Conservation (phyloP, 345 rosid species). For the Brassica carinata region DNA sequence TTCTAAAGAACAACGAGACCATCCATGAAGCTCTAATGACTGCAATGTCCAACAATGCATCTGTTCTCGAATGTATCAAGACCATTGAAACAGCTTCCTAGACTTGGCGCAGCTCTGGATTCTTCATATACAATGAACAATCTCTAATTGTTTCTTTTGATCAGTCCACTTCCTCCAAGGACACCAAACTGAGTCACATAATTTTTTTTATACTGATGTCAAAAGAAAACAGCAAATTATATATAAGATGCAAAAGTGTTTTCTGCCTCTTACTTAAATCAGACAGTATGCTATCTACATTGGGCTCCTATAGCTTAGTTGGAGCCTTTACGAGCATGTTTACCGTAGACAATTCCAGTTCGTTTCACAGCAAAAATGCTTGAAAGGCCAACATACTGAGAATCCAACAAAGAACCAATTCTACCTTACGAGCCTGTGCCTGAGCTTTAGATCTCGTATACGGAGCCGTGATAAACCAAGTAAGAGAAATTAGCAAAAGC, state of each 20-base stretch:
- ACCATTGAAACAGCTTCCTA: slow-evolving; percentile 70
- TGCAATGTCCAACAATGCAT: slow-evolving; percentile 76
- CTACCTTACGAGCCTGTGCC: too few species aligned
- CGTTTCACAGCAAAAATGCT: too few species aligned
- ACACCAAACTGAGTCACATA: neutral
- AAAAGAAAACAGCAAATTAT: neutral
- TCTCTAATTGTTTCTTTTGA: neutral
- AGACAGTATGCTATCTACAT: too few species aligned
- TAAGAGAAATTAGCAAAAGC: too few species aligned
- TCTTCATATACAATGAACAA: slow-evolving; percentile 11
- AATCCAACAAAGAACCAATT: too few species aligned
- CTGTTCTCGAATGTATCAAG: slow-evolving; percentile 78
- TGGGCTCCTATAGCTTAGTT: too few species aligned
- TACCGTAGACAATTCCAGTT: too few species aligned
- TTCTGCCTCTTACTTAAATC: too few species aligned
- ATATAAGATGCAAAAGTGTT: slow-evolving; percentile 19
- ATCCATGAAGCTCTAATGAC: slow-evolving; percentile 73
- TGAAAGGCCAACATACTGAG: too few species aligned
- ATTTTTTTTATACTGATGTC: neutral
- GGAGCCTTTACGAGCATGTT: too few species aligned
- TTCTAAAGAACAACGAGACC: slow-evolving; percentile 72
- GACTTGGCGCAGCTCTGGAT: neutral
- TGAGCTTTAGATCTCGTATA: too few species aligned
- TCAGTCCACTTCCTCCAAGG: neutral
- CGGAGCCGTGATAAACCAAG: too few species aligned